phyloP scores from a whole-genome alignment of 768 basidiomycete species.

The Auricularia sp. region DNA sequence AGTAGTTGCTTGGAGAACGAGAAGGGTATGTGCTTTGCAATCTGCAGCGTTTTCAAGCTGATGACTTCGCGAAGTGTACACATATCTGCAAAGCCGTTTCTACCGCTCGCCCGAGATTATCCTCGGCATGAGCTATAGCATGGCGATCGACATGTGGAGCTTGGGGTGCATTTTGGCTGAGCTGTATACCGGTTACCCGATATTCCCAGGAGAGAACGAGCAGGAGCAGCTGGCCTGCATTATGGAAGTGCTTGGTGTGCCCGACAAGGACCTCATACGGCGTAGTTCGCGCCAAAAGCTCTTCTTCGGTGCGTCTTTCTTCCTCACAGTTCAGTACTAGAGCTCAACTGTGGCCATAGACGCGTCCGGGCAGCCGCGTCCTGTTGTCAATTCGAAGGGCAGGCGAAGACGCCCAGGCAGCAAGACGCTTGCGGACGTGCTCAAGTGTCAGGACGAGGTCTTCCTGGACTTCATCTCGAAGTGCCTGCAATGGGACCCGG shows the following conservation, averaged over 20 bases:
- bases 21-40: constrained; percentile 60
- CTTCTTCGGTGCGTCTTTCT: constrained; percentile 72
- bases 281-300: constrained; percentile 86
- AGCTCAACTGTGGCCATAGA: constrained; percentile 38
- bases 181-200: constrained; percentile 92
- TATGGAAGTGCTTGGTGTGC: constrained; percentile 96
- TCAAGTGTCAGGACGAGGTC: constrained; percentile 86
- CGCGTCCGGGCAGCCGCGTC: constrained; percentile 82
- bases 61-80: constrained; percentile 61
- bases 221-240: constrained; percentile 97
- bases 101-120: constrained; percentile 99
- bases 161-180: constrained; percentile 96
- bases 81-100: constrained; percentile 98
- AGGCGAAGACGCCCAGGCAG: constrained; percentile 83
- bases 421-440: constrained; percentile 79
- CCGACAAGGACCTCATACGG: constrained; percentile 91
- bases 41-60: background rate
- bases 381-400: constrained; percentile 94
- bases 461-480: constrained; percentile 96
- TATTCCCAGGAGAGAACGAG: constrained; percentile 98
- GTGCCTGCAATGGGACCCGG: constrained; percentile 98
- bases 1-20: constrained; percentile 98
- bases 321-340: background rate
- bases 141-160: constrained; percentile 99
- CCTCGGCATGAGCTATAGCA: constrained; percentile 97